Evolutionary conservation across 805 yeast genomes (phyloP).

Genomic region (Candida maris): DNA sequence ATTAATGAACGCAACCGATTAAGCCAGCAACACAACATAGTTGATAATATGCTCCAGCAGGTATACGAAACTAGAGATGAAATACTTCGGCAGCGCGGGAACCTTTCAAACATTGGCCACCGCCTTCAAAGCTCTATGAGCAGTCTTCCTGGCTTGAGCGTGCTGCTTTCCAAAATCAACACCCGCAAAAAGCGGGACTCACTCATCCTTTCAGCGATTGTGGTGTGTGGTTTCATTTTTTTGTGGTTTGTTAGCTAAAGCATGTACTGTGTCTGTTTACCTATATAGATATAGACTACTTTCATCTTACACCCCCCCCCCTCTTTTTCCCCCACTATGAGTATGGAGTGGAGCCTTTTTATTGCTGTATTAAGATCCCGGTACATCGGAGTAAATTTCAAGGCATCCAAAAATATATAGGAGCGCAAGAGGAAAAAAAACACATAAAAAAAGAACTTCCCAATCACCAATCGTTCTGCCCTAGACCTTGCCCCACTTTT

Average conservation of each 20-base stretch:
- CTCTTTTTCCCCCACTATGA: no score
- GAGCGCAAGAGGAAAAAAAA: no score
- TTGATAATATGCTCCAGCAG: constrained; percentile 76
- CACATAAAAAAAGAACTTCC: no score
- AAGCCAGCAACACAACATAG: constrained; percentile 66
- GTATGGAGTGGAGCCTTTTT: no score
- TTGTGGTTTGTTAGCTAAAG: constrained; percentile 38
- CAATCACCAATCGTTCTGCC: no score
- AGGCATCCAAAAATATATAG: no score
- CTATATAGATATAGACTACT: no score
- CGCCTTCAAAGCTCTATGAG: constrained; percentile 58
- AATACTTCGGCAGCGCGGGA: constrained; percentile 64
- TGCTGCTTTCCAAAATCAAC: constrained; percentile 72
- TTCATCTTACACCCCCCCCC: no score
- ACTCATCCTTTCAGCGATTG: constrained; percentile 70
- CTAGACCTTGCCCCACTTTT: no score
- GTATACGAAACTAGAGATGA: constrained; percentile 91
- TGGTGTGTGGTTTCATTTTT: constrained; percentile 67
- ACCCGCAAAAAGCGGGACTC: constrained; percentile 88
- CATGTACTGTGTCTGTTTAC: no score
- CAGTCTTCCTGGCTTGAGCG: constrained; percentile 79
- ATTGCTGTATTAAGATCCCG: no score
- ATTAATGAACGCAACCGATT: constrained; percentile 73
- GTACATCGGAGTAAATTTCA: no score
- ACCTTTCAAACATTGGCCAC: constrained; percentile 60